Evolutionary conservation across 163 green algal species (phyloP), one percentile per base, ranked within the genome.

Genomic region (Scenedesmus sp.): DNA sequence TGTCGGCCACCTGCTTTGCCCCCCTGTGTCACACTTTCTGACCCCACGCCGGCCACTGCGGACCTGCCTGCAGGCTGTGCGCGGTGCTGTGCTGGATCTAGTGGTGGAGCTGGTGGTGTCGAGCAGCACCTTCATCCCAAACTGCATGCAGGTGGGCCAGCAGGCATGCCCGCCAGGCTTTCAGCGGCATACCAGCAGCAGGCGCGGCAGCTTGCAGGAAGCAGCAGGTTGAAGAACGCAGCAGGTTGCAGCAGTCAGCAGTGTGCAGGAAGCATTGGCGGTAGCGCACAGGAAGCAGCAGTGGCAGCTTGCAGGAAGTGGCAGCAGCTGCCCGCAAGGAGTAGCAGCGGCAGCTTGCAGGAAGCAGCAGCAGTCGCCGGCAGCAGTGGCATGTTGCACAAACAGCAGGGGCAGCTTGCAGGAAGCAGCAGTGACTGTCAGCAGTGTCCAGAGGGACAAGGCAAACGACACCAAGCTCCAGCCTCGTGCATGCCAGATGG

Each of bases 61-160:
- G 49, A 44, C 53, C 7, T 76, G 1, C 49, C 49, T 37, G 37
- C 92, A 96, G 92, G 89, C 73, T 22, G 89, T 97, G 26, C 92
- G 95, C 1, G 65, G 76, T 26, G 94, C 92, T 3, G 79, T 95
- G 26, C 87, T 97, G 80, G 94, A 97, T 13, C 93, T 97, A 16
- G 56, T 96, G 12, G 82, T 91, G 12, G 94, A 96, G 53, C 46
- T 97, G 59, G 92, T 97, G 18, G 95, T 96, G 0, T 92, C 94
- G 15, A 97, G 96, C 85, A 87, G 92, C 56, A 93, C 91, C 10
- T 95, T 96, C 90, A 95, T 95, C 5, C 92, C 96, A 73, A 93
- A 92, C 33, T 95, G 93, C 91, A 91, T 98, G 56, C 94, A 97
- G 88, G 84, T 84, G 68, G 42, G 43, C 30, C 68, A 9, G n/a